Base-by-base conservation (phyloP, 2,329 filamentous ascomycete species). In the Stagonosporopsis tanaceti region DNA sequence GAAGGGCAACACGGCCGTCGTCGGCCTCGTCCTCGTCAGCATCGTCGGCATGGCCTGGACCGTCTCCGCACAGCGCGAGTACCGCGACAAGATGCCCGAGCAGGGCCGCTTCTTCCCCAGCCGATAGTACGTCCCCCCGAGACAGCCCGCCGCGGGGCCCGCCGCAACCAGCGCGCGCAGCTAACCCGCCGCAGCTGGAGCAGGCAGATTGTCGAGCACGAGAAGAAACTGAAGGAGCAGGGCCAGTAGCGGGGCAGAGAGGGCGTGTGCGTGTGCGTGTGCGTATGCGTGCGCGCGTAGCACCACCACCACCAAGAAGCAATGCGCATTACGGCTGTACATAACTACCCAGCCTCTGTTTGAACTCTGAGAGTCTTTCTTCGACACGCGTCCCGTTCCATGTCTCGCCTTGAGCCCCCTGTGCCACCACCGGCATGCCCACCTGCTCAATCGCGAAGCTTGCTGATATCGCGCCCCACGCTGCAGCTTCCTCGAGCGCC, bases 371-470 rank as follows among this genome's bases (percentile, higher is more conserved):
- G 53, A 83, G 59, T 54, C 81, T 76, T 30, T 81, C 74, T 46
- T 70, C 60, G 44, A 80, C 79, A 47, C 62, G 60, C n/a, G 74
- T 73, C 14, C 76, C 78, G 61, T 84, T 84, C 82, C 82, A 84
- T 28, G 61, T 71, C 67, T 84, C 82, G 42, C 69, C 70, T 9
- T 72, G 56, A 30, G 53, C 17, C 44, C 45, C 59, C 6, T 67
- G 63, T 50, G 67, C 69, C 47, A 93, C 70, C 1, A 74, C 74
- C 0, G 94, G 94, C 74, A 96, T 86, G 0, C 95, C 94, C 50
- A 96, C 88, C 76, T 99, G 95, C 77, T 99, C 93, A 68, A 99
- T 96, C 15, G 92, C 92, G 76, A 97, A 95, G 69, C 93, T 93
- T 7, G 95, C 94, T 2, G 92, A 89, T 6, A 98, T 84, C 42